A percentile compares a stretch with the other conserved stretches of the same genome.
phyloP scores from a whole-genome alignment of 164 flowering plant species.

The Buxus sempervirens region DNA sequence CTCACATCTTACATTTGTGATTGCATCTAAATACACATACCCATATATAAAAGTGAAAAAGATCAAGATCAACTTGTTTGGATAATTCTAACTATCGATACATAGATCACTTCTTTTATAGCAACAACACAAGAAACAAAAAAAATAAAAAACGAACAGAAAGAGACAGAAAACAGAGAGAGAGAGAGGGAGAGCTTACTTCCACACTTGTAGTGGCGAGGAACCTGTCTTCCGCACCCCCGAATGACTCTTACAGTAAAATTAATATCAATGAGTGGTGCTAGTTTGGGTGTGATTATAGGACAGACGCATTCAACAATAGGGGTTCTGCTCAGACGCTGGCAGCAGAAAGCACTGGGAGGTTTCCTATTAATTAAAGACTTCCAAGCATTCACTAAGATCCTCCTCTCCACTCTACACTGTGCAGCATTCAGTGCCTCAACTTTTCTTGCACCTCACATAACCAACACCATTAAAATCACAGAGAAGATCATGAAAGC shows the following conservation, averaged over 20 bases:
- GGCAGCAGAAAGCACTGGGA: conserved; percentile 26
- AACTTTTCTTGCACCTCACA: conserved; percentile 9
- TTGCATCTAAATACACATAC: too few species aligned
- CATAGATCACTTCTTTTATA: too few species aligned
- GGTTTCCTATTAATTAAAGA: conserved; percentile 16
- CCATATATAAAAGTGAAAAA: too few species aligned
- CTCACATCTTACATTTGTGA: too few species aligned
- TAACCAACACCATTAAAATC: conserved; percentile 4
- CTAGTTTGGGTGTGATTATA: conserved; percentile 25
- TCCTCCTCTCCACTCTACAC: conserved; percentile 22
- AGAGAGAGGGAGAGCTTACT: conserved; percentile 23
- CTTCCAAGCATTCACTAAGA: conserved; percentile 16
- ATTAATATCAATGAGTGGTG: conserved; percentile 23
- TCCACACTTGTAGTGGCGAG: conserved; percentile 39
- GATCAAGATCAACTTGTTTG: too few species aligned
- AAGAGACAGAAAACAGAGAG: neutral
- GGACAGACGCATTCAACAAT: conserved; percentile 32
- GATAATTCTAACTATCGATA: too few species aligned
- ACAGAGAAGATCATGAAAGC: neutral
- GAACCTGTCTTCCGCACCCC: conserved; percentile 34
- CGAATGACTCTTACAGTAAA: conserved; percentile 20
- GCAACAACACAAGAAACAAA: too few species aligned
- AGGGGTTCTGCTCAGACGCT: conserved; percentile 23
- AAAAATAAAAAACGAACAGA: too few species aligned
- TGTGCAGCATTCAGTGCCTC: conserved; percentile 7